Base-by-base conservation (phyloP, 257 asterid genomes). In the Solanum dulcamara region DNA sequence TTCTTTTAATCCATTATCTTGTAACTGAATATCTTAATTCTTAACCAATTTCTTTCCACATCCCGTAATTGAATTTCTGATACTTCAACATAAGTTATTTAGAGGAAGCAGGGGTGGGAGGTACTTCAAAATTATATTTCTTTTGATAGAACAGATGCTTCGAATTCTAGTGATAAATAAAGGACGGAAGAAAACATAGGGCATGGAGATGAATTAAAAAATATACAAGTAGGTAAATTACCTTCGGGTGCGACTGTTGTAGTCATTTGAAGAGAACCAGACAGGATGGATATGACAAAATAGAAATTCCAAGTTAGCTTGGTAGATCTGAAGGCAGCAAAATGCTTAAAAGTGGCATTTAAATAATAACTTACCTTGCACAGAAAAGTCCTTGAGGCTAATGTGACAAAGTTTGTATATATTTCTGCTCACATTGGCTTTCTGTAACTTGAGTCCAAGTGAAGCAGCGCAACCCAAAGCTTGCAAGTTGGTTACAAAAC, bases 371-470 rank as follows among this genome's bases (percentile, higher is more conserved):
- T 85, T 81, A 95, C 99, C 99, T 95, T 97, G 99, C 85, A 97
- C 97, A 64, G 99, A 97, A 89, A 97, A 97, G 86, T 97, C 99
- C 90, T 95, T 97, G 86, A 97, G 98, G 92, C 93, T 95, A 80
- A 95, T 85, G 86, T 83, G 98, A 85, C 99, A 97, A 40, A 92
- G 95, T 86, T 86, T 90, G 85, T 94, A 97, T 74, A 97, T 90
- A 87, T 97, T 91, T 88, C 87, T 81, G 66, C 97, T 93, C 66
- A 97, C 91, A 87, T 95, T 97, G 50, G 93, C 97, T 88, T 88
- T 93, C 87, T 92, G 92, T 80, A 97, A 81, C 88, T 91, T 93
- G 24, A 89, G 88, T 83, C 99, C 98, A 81, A 97, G 93, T 51
- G 93, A 93, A 30, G 98, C 92, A 38, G 99, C 99, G 85, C 99